Percentiles rank a stretch among this genome's conserved stretches.
These are phyloP conservation scores for Penicillium sp. DNA, from an alignment of 2,329 filamentous ascomycete species.

Conservation along the genomic window DNA sequence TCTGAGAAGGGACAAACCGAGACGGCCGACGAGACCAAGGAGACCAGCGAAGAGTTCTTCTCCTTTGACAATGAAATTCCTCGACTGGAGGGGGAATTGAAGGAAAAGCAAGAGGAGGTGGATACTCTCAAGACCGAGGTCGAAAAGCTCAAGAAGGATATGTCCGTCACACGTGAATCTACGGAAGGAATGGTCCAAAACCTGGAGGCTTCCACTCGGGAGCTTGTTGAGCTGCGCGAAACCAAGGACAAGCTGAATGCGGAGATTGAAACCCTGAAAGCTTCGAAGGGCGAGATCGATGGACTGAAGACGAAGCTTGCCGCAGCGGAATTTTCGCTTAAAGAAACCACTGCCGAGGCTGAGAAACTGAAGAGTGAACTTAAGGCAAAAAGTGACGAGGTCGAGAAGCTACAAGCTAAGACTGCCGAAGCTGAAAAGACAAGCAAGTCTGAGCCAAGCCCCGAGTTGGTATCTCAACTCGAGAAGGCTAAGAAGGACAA, in stretches of 20 bases:
- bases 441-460: constrained; percentile 18
- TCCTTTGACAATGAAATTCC: constrained; percentile 86
- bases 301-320: constrained; percentile 37
- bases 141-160: constrained; percentile 61
- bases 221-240: constrained; percentile 55
- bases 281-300: constrained; percentile 41
- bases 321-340: constrained; percentile 29
- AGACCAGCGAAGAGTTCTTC: constrained; percentile 69
- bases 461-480: constrained; percentile 29
- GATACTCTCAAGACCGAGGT: constrained; percentile 66
- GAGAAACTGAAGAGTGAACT: constrained; percentile 37
- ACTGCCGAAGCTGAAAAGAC: constrained; percentile 21
- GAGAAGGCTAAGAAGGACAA: constrained; percentile 35
- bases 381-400: constrained; percentile 39
- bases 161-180: constrained; percentile 66
- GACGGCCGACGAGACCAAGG: constrained; percentile 22
- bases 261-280: constrained; percentile 44
- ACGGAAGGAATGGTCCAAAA: constrained; percentile 60
- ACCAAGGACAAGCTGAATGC: constrained; percentile 47
- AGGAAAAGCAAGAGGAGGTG: constrained; percentile 65
- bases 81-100: constrained; percentile 68
- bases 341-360: constrained; percentile 26
- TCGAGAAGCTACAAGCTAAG: constrained; percentile 34
- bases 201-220: constrained; percentile 62
- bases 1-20: constrained; percentile 7